Base-by-base conservation (phyloP, 1,284 basidiomycete species). In the Coriolopsis trogii region DNA sequence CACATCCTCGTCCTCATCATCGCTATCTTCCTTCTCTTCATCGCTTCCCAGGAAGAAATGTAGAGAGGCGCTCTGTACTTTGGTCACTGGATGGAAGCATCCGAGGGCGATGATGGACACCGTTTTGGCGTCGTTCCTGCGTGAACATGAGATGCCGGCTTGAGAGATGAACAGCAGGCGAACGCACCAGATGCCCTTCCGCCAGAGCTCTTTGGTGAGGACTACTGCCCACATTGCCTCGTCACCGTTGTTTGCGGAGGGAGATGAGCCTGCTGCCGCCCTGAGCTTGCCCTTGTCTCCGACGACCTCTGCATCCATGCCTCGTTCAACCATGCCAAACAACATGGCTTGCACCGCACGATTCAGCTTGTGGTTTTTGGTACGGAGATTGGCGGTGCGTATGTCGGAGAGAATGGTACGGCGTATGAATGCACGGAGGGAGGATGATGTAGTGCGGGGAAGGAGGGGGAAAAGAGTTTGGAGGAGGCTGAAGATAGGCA, bases 221-320 rank as follows among this genome's bases (percentile, higher is more conserved):
- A 96, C 89, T 38, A 99, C 89, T 2, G 97, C 96, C 96, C 97
- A 99, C 82, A 98, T 91, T 2, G 96, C 95, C 65, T 98, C 96
- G 31, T 92, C 90, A 6, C 85, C 84, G 48, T 76, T 75, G 55
- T 75, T 72, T 0, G 72, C n/a, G n/a, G n/a, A n/a, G n/a, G n/a
- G n/a, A n/a, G n/a, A 67, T n/a, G 73, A 62, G 7, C 71, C 70
- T 56, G 73, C 58, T 36, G 69, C 59, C 15, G 76, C 77, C 54
- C 82, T 78, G 15, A 81, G 63, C 63, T 89, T 92, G 0, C 89
- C 88, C 73, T 93, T 91, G 76, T 95, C 84, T 37, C 91, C 88
- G 31, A 84, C 64, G 12, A 93, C 84, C 62, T 93, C 87, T 8
- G 77, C 87, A 37, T 87, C 84, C 86, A 96, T 84, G 12, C 93